Evolutionary conservation across 2,329 filamentous ascomycete genomes (phyloP).

Genomic region (Cryphonectria carpinicola): DNA sequence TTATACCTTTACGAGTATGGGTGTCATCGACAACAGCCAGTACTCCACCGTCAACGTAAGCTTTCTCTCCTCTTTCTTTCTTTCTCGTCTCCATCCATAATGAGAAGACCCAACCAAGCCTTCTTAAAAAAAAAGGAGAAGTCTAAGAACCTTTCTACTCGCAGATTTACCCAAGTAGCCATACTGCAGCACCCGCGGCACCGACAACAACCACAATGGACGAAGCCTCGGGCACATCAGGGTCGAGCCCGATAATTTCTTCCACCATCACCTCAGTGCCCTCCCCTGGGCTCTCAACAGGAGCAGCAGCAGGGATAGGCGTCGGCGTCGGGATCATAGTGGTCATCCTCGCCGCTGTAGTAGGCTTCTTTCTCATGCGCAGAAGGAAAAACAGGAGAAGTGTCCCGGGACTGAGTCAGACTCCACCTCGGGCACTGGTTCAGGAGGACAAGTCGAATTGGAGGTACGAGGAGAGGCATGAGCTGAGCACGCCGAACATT

Average conservation of each 20-base stretch:
- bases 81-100: neutral
- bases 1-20: slow-evolving; percentile 17
- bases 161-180: slow-evolving; percentile 16
- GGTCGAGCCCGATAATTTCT: neutral
- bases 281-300: slow-evolving; percentile 9
- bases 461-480: neutral
- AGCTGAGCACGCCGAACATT: neutral
- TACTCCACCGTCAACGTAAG: slow-evolving; percentile 15
- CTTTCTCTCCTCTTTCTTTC: neutral
- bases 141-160: neutral
- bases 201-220: neutral
- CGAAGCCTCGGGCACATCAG: neutral
- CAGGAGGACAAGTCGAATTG: neutral
- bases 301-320: slow-evolving; percentile 19
- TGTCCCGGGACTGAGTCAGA: neutral
- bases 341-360: slow-evolving; percentile 1
- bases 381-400: neutral
- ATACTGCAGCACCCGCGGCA: neutral
- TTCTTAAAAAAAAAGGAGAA: neutral
- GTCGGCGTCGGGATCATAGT: slow-evolving; percentile 5
- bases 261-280: neutral
- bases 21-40: slow-evolving; percentile 7
- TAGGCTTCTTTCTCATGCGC: slow-evolving; percentile 11
- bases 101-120: neutral
- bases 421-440: neutral